These are phyloP conservation scores for Calonectria hawksworthii DNA, from an alignment of 2,329 filamentous ascomycete species.

Conservation along the genomic window DNA sequence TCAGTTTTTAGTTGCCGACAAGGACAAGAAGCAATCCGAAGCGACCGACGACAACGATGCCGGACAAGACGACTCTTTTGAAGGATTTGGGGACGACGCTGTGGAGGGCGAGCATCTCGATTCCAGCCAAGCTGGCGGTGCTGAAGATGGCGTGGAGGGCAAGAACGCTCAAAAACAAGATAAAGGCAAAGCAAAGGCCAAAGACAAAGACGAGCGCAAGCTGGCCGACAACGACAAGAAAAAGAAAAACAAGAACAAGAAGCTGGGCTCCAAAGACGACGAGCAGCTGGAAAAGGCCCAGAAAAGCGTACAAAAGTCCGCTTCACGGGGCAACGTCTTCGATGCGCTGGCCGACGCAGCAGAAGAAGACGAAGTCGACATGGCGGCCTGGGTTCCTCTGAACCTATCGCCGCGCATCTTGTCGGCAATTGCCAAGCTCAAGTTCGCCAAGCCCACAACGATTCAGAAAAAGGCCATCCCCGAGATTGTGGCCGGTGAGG, in stretches of 20 bases:
- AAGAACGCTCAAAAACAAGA: constrained; percentile 45
- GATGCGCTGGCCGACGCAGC: constrained; percentile 67
- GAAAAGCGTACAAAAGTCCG: constrained; percentile 52
- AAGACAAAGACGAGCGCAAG: constrained; percentile 41
- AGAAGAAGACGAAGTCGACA: constrained; percentile 71
- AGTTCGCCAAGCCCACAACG: constrained; percentile 83
- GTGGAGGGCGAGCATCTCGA: constrained; percentile 50
- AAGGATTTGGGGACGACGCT: constrained; percentile 71
- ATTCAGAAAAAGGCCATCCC: constrained; percentile 89
- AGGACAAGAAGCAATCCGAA: constrained; percentile 29
- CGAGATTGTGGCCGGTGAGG: constrained; percentile 83
- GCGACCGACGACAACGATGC: constrained; percentile 43
- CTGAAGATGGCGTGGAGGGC: constrained; percentile 49
- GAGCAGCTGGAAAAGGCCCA: constrained; percentile 52
- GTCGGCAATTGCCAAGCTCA: constrained; percentile 81
- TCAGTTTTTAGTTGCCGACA: constrained; percentile 64
- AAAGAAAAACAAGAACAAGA: constrained; percentile 46
- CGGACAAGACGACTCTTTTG: constrained; percentile 70
- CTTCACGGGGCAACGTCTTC: constrained; percentile 66
- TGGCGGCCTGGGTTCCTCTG: constrained; percentile 84
- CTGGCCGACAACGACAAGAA: constrained; percentile 42
- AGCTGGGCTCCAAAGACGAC: constrained; percentile 49
- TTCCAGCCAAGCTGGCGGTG: constrained; percentile 49
- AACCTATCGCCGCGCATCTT: constrained; percentile 80
- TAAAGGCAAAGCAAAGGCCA: constrained; percentile 49